Percentiles rank a stretch among this genome's conserved stretches.
Conservation (phyloP, 257 asterid genomes). For the Nicotiana tomentosiformis region DNA sequence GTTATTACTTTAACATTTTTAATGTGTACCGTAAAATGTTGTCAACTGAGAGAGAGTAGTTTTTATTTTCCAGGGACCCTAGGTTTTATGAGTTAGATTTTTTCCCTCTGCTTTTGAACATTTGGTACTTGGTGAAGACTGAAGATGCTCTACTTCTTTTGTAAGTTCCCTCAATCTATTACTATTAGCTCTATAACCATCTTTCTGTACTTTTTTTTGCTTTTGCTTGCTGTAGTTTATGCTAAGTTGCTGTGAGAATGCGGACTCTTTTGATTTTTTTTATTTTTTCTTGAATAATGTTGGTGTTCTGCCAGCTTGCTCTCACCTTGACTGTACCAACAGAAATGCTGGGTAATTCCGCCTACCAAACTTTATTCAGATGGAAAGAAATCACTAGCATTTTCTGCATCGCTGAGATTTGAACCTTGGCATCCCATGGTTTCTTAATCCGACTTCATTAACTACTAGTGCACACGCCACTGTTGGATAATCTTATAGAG, state of each 20-base stretch:
- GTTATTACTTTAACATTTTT: background rate
- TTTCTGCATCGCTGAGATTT: background rate
- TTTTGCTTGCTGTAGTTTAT: background rate
- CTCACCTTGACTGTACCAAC: background rate
- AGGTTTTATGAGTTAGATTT: background rate
- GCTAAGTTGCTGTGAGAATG: background rate
- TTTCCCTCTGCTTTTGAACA: background rate
- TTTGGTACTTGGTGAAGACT: background rate
- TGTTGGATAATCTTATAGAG: background rate
- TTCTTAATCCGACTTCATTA: background rate
- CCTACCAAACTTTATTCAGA: background rate
- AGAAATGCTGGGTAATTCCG: background rate
- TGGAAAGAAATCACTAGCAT: background rate
- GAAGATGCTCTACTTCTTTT: background rate
- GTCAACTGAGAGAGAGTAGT: background rate
- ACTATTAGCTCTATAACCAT: background rate
- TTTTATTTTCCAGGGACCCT: background rate
- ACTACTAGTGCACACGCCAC: background rate
- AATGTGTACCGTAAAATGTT: background rate
- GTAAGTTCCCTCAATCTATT: background rate
- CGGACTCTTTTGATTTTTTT: background rate
- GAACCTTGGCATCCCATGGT: background rate
- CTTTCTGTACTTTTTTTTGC: background rate
- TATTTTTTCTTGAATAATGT: background rate
- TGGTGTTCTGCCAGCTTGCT: background rate